These are phyloP conservation scores for Zasmidium cellare DNA, from an alignment of 2,329 filamentous ascomycete genomes.

Conservation along the genomic window DNA sequence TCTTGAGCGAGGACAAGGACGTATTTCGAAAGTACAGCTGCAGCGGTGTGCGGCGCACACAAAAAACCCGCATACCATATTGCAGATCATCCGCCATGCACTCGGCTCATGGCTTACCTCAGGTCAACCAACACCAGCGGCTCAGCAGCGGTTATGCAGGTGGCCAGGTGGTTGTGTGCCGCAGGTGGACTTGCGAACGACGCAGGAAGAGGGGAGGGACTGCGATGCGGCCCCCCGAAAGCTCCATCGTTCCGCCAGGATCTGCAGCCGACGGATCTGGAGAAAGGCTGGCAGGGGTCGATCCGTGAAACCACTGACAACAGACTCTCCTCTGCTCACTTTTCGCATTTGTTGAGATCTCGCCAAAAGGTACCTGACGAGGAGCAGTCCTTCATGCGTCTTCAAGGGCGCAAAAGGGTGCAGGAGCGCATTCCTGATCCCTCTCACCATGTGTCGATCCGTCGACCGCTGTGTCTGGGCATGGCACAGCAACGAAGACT, in stretches of 20 bases:
- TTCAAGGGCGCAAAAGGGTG: neutral
- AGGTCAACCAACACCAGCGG: neutral
- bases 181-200: neutral
- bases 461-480: neutral
- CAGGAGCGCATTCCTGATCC: neutral
- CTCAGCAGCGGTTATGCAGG: neutral
- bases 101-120: neutral
- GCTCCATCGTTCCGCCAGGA: neutral
- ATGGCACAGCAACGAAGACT: neutral
- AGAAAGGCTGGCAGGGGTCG: neutral
- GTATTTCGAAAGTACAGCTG: neutral
- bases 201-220: neutral
- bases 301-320: neutral
- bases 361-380: neutral
- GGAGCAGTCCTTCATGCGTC: neutral
- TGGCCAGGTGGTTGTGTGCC: neutral
- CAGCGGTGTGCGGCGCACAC: neutral
- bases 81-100: neutral
- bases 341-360: neutral
- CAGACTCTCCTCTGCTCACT: neutral
- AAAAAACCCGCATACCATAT: neutral
- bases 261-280: neutral
- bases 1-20: neutral
- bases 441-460: neutral
- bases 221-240: neutral